Percentiles rank a stretch among this genome's conserved stretches.
phyloP scores from a whole-genome alignment of 169 alveolate genomes.

The Plasmodium vinckei region DNA sequence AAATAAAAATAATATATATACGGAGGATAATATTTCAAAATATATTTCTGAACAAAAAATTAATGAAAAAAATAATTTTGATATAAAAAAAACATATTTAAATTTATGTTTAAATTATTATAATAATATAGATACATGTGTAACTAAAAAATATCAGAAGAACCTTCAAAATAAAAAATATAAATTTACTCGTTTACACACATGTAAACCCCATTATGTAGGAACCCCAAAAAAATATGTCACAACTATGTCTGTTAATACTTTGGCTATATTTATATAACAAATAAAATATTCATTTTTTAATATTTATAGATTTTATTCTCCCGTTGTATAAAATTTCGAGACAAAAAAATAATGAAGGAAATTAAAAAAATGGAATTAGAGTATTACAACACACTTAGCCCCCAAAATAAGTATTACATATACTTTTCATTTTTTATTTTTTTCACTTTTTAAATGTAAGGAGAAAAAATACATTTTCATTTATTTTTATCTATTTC shows the following conservation, averaged over 20 bases:
- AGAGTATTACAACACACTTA: conserved; percentile 42
- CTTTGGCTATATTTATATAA: too few relatives aligned
- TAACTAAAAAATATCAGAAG: conserved; percentile 43
- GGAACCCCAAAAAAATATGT: not conserved
- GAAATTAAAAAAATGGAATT: conserved; percentile 60
- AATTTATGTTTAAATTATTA: conserved; percentile 54
- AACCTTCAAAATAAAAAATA: conserved; percentile 47
- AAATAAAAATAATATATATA: conserved; percentile 45
- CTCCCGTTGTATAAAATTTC: conserved; percentile 35
- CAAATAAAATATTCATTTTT: not conserved
- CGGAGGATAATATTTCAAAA: conserved; percentile 27
- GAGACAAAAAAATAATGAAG: conserved; percentile 60
- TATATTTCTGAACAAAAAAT: conserved; percentile 11
- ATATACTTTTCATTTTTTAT: not conserved
- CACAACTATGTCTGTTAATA: not conserved
- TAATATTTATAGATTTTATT: conserved; percentile 21
- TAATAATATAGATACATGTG: conserved; percentile 52
- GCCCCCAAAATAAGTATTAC: conserved; percentile 11
- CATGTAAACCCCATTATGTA: conserved; percentile 69
- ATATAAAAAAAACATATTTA: conserved; percentile 27
- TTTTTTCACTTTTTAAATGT: not conserved
- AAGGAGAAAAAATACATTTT: too few relatives aligned
- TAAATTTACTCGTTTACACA: conserved; percentile 55
- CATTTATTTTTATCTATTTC: not conserved
- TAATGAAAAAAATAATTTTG: conserved; percentile 2